Evolutionary conservation across 2,329 filamentous ascomycete genomes (phyloP), one percentile per base, ranked within the genome.

Genomic region (Fusarium buxicola): DNA sequence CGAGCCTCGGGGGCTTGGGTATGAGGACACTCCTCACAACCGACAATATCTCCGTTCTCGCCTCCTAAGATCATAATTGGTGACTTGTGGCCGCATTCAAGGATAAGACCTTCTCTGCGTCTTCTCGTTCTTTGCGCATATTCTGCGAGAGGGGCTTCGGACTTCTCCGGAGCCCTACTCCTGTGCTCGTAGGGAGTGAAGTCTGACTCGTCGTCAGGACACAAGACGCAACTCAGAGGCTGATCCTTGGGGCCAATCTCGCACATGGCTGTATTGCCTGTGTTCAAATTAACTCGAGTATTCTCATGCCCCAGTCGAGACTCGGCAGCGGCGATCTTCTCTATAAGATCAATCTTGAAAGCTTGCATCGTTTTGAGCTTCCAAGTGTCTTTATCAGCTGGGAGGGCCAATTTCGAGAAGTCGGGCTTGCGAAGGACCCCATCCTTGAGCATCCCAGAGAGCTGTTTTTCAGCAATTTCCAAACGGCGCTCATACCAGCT

Each of bases 401-500:
- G 62, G 2, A 65, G 48, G 12, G 48, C 41, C 5, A 66, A 13
- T 3, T 27, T 30, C 12, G 53, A 55, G 39, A 66, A 59, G 21
- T 63, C 41, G 16, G 45, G 48, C n/a, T 32, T 21, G 2, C 24
- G n/a, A 7, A 10, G 31, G 6, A 48, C 9, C 13, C 24, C 31
- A 15, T 16, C 25, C 7, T 36, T 27, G 15, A 43, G 11, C 2
- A 66, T 35, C 3, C 15, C 12, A 6, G 35, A 15, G 8, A 63
- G 21, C 10, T 59, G 54, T 2, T 31, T 8, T 13, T 49, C n/a
- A n/a, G 47, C 53, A 3, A 35, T 44, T 15, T 53, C 21, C 28
- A 21, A 51, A 2, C 58, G 55, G 2, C 44, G 48, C 32, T 38
- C 15, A 25, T 59, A 68, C 64, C 64, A 66, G 7, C 21, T n/a